phyloP scores from a whole-genome alignment of 345 rosid genomes.

The Eucalyptus pauciflora region DNA sequence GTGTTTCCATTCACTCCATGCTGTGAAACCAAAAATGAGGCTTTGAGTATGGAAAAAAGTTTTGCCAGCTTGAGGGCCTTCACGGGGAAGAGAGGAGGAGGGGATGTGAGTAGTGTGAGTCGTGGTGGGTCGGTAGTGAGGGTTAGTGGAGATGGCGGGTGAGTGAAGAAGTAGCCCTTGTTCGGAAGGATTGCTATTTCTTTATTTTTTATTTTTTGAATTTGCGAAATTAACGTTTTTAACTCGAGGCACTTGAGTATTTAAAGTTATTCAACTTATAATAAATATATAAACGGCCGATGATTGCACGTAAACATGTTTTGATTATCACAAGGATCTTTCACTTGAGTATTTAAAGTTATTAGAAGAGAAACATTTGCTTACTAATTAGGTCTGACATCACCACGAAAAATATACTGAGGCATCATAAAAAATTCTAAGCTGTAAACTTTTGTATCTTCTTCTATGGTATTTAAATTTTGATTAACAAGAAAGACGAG shows the following conservation, averaged over 20 bases:
- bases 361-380: not conserved
- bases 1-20: not conserved
- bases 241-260: not conserved
- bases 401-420: not conserved
- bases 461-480: not conserved
- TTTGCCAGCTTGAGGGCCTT: not conserved
- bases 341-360: not conserved
- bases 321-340: not conserved
- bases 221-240: not conserved
- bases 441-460: not conserved
- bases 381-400: not conserved
- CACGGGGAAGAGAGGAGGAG: not conserved
- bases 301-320: not conserved
- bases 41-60: not conserved
- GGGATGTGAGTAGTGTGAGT: not conserved
- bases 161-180: not conserved
- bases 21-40: not conserved
- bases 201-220: not conserved
- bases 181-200: not conserved
- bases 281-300: not conserved
- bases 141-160: not conserved
- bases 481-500: not conserved
- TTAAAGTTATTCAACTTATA: not conserved
- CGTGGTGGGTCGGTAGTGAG: not conserved
- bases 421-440: not conserved